phyloP scores from a whole-genome alignment of 1,139 yeast genomes.

The Sugiyamaella castrensis region DNA sequence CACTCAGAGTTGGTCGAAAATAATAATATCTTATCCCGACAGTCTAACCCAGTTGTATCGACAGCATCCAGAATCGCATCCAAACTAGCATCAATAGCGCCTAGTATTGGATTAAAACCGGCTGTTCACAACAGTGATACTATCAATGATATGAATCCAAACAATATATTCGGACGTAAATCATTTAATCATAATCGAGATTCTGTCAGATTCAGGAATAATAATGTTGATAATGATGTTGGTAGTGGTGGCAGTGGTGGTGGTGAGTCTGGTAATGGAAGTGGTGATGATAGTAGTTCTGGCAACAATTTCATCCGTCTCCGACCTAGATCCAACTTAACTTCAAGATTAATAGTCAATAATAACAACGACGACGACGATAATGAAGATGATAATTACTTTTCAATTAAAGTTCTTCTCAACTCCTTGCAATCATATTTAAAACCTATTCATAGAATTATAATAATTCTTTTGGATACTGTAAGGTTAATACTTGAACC shows the following conservation, averaged over 20 bases:
- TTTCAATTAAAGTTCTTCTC: constrained; percentile 1
- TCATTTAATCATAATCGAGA: no score
- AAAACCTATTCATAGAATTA: constrained; percentile 7
- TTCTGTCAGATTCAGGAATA: no score
- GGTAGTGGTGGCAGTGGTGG: no score
- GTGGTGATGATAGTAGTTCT: not conserved
- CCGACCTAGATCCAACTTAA: not conserved
- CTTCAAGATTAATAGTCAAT: no score
- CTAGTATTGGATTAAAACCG: not conserved
- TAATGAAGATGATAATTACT: constrained; percentile 12
- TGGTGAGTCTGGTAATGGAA: not conserved
- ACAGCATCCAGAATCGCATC: no score
- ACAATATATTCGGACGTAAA: not conserved
- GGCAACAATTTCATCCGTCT: not conserved
- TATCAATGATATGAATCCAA: no score
- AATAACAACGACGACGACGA: no score
- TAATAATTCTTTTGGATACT: constrained; percentile 9
- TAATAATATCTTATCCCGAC: not conserved
- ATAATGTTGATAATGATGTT: not conserved
- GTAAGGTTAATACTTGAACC: not conserved
- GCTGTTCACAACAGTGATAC: not conserved
- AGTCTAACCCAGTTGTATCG: not conserved
- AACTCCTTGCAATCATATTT: constrained; percentile 3
- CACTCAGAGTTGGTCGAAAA: not conserved
- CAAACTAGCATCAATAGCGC: not conserved